Evolutionary conservation across 2,329 filamentous ascomycete species (phyloP).

Genomic region (Xylariaceae sp.): DNA sequence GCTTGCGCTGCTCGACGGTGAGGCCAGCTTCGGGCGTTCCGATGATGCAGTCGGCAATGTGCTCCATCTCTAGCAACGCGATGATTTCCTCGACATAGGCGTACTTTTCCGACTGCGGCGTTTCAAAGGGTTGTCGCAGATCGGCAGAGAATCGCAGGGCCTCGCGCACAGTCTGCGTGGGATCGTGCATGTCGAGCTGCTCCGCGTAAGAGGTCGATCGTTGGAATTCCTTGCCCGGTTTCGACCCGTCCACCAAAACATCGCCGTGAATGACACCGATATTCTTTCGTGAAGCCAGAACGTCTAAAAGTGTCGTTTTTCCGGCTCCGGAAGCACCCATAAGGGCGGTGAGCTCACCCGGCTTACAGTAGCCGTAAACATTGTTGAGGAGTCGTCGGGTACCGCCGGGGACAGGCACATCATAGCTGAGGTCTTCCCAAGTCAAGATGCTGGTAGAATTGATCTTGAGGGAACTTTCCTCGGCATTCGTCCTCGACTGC

Average conservation of each 20-base stretch:
- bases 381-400: conserved; percentile 52
- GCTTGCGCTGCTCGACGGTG: conserved; percentile 62
- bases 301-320: conserved; percentile 80
- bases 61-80: conserved; percentile 54
- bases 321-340: conserved; percentile 85
- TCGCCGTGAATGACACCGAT: conserved; percentile 57
- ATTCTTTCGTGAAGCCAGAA: conserved; percentile 60
- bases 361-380: conserved; percentile 66
- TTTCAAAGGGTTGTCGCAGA: conserved; percentile 53
- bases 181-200: conserved; percentile 60
- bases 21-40: conserved; percentile 63
- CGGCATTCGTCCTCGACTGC: conserved; percentile 42
- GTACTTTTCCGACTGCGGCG: conserved; percentile 52
- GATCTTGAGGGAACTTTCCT: conserved; percentile 51
- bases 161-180: conserved; percentile 59
- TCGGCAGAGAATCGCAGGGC: conserved; percentile 61
- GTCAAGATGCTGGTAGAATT: conserved; percentile 67
- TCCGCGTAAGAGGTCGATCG: conserved; percentile 60
- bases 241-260: conserved; percentile 53
- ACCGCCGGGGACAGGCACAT: conserved; percentile 57
- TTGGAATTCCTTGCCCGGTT: conserved; percentile 58
- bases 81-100: conserved; percentile 60
- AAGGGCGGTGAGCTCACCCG: conserved; percentile 71
- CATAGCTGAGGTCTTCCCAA: conserved; percentile 81
- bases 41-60: conserved; percentile 56